Percentiles rank a stretch among this genome's conserved stretches.
phyloP scores from a whole-genome alignment of 805 yeast genomes.

The Pichia exigua region DNA sequence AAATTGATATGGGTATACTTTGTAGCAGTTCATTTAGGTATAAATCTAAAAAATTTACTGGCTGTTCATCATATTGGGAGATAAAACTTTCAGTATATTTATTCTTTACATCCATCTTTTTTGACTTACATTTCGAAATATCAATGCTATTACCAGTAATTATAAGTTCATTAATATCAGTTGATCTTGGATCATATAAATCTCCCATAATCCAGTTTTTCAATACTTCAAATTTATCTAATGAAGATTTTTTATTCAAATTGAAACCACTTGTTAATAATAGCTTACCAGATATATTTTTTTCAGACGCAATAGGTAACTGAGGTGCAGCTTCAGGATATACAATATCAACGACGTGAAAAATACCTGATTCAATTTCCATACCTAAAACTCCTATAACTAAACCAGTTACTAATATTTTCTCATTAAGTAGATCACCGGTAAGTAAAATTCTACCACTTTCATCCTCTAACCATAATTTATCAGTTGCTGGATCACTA shows the following conservation, averaged over 20 bases:
- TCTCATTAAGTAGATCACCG: slow-evolving; percentile 50
- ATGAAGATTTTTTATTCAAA: slow-evolving; percentile 37
- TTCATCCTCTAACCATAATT: slow-evolving; percentile 80
- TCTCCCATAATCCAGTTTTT: slow-evolving; percentile 69
- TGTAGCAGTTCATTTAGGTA: slow-evolving; percentile 49
- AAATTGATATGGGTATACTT: slow-evolving; percentile 59
- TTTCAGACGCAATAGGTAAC: slow-evolving; percentile 11
- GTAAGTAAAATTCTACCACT: slow-evolving; percentile 76
- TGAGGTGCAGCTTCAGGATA: slow-evolving; percentile 66
- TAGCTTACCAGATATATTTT: slow-evolving; percentile 33
- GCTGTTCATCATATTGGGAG: slow-evolving; percentile 41
- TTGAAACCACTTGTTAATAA: slow-evolving; percentile 75
- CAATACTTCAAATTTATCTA: slow-evolving; percentile 46
- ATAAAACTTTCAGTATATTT: slow-evolving; percentile 45
- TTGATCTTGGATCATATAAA: slow-evolving; percentile 27
- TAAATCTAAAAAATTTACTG: slow-evolving; percentile 49
- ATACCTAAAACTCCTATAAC: slow-evolving; percentile 81
- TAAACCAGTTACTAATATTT: slow-evolving; percentile 79
- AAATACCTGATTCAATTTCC: slow-evolving; percentile 75
- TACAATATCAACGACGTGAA: slow-evolving; percentile 73
- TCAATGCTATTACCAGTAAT: slow-evolving; percentile 59
- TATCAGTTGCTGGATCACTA: slow-evolving; percentile 48
- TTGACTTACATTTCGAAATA: slow-evolving; percentile 15
- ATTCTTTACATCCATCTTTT: slow-evolving; percentile 23
- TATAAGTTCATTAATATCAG: slow-evolving; percentile 13